Evolutionary conservation across 176 grass and related monocot species (phyloP).

Genomic region (Zoysia pacifica): DNA sequence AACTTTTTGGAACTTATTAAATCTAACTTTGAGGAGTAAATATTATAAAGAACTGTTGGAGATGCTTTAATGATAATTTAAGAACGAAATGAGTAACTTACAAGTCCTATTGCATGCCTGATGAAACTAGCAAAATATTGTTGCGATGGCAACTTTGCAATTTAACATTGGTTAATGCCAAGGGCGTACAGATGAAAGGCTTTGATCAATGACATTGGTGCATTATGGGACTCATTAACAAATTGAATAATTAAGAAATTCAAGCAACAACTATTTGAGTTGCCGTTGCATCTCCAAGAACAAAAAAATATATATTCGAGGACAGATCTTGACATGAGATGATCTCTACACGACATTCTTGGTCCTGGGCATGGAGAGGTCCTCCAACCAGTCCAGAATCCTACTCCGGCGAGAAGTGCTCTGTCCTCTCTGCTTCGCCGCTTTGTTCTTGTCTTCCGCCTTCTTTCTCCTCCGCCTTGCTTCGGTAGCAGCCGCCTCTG

Average conservation of each 20-base stretch:
- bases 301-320: background rate
- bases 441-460: conserved; percentile 28
- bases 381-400: conserved; percentile 49
- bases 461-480: conserved; percentile 38
- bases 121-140: no score
- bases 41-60: no score
- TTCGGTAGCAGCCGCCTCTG: conserved; percentile 22
- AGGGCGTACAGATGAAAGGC: background rate
- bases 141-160: no score
- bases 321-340: background rate
- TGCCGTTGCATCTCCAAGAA: background rate
- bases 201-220: background rate
- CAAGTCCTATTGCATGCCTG: no score
- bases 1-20: no score
- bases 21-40: no score
- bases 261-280: background rate
- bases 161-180: no score
- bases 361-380: conserved; percentile 39
- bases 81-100: no score
- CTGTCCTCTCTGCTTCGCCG: conserved; percentile 5
- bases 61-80: no score
- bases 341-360: conserved; percentile 7
- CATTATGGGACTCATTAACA: background rate
- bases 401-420: conserved; percentile 21
- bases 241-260: background rate